Evolutionary conservation across 257 asterid genomes (phyloP).

Genomic region (Marsdenia floribunda): DNA sequence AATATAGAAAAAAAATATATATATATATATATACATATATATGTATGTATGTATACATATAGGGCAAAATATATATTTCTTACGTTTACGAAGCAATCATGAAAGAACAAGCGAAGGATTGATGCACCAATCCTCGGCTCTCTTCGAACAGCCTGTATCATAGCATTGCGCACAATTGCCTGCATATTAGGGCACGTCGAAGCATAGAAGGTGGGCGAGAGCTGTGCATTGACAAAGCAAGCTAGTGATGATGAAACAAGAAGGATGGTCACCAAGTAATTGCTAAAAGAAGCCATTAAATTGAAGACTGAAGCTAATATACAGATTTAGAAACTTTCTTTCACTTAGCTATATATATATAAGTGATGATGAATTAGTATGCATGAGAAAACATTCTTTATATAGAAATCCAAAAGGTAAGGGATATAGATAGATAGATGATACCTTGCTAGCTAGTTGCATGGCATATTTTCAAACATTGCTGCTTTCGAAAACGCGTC

Average conservation of each 20-base stretch:
- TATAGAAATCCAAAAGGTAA: neutral
- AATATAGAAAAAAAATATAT: neutral
- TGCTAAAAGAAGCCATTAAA: constrained; percentile 23
- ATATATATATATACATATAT: too few species aligned
- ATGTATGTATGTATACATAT: too few species aligned
- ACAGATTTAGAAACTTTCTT: neutral
- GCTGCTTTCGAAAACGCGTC: neutral
- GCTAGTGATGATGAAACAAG: constrained; percentile 15
- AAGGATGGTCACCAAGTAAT: constrained; percentile 14
- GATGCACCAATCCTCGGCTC: constrained; percentile 51
- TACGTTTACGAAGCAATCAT: too few species aligned
- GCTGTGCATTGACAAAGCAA: constrained; percentile 38
- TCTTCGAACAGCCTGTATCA: constrained; percentile 36
- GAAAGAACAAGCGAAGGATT: constrained; percentile 22
- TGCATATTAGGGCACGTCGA: constrained; percentile 38
- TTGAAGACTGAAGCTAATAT: neutral
- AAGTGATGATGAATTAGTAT: neutral
- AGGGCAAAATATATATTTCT: too few species aligned
- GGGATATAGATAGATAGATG: too few species aligned
- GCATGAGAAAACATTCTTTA: neutral
- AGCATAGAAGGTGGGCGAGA: constrained; percentile 38
- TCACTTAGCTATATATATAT: neutral
- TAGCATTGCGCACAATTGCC: constrained; percentile 30
- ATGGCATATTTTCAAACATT: neutral
- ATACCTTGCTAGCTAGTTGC: neutral